Evolutionary conservation across 148 eudicot genomes (phyloP).

Genomic region (Fagopyrum esculentum): DNA sequence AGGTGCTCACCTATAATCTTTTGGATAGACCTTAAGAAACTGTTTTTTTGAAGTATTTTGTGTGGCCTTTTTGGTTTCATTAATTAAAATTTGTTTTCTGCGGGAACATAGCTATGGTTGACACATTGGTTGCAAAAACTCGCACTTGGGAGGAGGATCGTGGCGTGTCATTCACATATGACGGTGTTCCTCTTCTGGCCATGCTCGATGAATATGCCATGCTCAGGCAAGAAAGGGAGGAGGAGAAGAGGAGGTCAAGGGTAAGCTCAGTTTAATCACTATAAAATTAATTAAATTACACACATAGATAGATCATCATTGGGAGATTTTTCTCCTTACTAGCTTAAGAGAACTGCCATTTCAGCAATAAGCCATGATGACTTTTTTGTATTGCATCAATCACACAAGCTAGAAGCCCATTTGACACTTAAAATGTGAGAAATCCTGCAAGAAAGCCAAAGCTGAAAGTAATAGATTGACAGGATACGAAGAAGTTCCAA

Average conservation of each 20-base stretch:
- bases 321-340: not conserved
- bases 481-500: constrained; percentile 92
- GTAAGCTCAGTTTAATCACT: constrained; percentile 32
- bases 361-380: not conserved
- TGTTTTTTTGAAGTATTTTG: not conserved
- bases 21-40: not conserved
- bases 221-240: constrained; percentile 97
- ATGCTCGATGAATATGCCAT: constrained; percentile 93
- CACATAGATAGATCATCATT: not conserved
- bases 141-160: constrained; percentile 93
- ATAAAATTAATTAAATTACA: not conserved
- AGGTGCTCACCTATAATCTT: constrained; percentile 28
- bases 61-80: not conserved
- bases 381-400: not conserved
- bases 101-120: constrained; percentile 69
- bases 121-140: constrained; percentile 78
- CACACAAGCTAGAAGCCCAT: not conserved
- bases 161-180: constrained; percentile 66
- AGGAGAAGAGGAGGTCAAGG: constrained; percentile 87
- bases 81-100: constrained; percentile 7
- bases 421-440: not conserved
- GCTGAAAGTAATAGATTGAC: constrained; percentile 1
- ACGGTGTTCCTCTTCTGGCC: constrained; percentile 96
- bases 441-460: not conserved
- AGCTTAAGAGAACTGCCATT: not conserved